Conservation (phyloP, 495 filamentous ascomycete species). For the Peziza echinospora region DNA sequence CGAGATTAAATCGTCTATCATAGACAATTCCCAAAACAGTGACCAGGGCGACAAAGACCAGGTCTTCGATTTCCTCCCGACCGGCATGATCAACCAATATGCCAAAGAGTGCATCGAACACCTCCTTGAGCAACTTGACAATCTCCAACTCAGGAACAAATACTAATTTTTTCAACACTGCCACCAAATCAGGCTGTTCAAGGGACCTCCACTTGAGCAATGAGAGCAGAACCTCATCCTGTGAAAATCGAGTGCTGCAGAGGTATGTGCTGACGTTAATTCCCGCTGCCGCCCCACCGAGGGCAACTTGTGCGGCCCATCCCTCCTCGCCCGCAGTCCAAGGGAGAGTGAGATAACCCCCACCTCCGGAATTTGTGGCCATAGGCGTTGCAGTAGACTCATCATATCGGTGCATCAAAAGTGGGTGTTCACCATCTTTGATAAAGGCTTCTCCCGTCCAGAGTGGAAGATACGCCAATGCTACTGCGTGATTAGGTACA, state of each 20-base stretch:
- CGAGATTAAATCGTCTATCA: constrained; percentile 79
- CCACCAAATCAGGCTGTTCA: constrained; percentile 41
- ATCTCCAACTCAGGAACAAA: constrained; percentile 97
- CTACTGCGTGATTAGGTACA: constrained; percentile 66
- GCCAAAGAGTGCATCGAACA: constrained; percentile 80
- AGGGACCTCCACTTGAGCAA: constrained; percentile 71
- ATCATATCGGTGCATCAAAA: constrained; percentile 74
- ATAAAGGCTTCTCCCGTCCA: constrained; percentile 88
- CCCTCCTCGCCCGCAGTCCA: constrained; percentile 35
- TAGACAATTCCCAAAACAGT: constrained; percentile 81
- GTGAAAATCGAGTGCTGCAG: constrained; percentile 87
- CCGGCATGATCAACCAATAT: constrained; percentile 74
- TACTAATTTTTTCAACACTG: constrained; percentile 52
- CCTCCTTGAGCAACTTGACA: constrained; percentile 73
- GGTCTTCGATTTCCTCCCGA: constrained; percentile 76
- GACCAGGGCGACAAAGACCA: constrained; percentile 77
- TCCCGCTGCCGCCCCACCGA: constrained; percentile 32
- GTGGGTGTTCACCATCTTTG: constrained; percentile 58
- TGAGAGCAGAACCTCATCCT: constrained; percentile 70
- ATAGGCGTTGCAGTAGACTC: constrained; percentile 44
- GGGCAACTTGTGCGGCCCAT: constrained; percentile 12
- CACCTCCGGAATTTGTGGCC: constrained; percentile 28
- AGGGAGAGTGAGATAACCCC: constrained; percentile 64
- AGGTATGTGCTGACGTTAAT: constrained; percentile 68
- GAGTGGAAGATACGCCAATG: constrained; percentile 75